Percentiles rank a stretch among this genome's conserved stretches.
These are phyloP conservation scores for Biscutella auriculata DNA, from an alignment of 441 rosid species.

Conservation along the genomic window DNA sequence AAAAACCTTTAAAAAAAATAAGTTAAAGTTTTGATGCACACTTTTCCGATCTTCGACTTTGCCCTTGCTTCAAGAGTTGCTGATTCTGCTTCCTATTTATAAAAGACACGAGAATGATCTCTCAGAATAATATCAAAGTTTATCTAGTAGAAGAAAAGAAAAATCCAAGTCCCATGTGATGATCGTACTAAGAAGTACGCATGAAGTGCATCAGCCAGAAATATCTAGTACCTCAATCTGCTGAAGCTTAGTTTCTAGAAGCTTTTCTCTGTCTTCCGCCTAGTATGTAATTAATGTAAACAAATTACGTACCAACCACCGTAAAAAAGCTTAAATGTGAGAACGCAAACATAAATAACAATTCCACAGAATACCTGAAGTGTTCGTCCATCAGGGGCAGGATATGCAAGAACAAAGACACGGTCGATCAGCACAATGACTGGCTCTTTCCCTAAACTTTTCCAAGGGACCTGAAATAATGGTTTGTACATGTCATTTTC, in stretches of 20 bases:
- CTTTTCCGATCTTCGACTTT: conserved; percentile 77
- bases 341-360: not conserved
- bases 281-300: conserved; percentile 21
- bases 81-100: conserved; percentile 75
- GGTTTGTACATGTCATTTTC: not conserved
- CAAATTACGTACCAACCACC: not conserved
- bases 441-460: conserved; percentile 93
- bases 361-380: conserved; percentile 34
- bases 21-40: conserved; percentile 30
- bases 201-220: not conserved
- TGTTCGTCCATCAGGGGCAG: conserved; percentile 53
- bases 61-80: conserved; percentile 83
- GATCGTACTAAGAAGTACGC: conserved; percentile 3
- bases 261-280: conserved; percentile 82
- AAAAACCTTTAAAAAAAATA: conserved; percentile 12
- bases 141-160: not conserved
- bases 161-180: not conserved
- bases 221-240: conserved; percentile 68
- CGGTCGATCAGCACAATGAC: conserved; percentile 90
- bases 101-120: conserved; percentile 9
- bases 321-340: conserved; percentile 2
- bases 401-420: conserved; percentile 81
- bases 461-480: conserved; percentile 84
- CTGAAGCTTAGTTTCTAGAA: conserved; percentile 77
- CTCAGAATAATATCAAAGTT: not conserved